phyloP scores from a whole-genome alignment of 169 alveolate genomes.

The Eimeria maxima region DNA sequence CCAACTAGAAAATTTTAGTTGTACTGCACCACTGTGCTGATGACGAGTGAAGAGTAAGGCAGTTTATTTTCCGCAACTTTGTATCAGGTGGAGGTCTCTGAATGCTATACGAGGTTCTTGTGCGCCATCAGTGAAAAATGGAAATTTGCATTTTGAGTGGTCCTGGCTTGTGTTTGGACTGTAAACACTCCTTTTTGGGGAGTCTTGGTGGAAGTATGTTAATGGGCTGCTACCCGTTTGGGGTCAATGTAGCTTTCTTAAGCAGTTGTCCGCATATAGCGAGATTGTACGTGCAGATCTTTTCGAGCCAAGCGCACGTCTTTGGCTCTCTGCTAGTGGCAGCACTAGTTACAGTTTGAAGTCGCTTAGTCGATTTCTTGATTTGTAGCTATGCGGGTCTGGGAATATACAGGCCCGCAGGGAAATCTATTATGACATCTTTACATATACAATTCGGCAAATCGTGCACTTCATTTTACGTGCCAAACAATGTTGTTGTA shows the following conservation, averaged over 20 bases:
- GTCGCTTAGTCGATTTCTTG: background rate
- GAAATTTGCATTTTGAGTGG: background rate
- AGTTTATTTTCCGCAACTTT: too few relatives aligned
- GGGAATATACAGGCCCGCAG: background rate
- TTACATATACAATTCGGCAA: background rate
- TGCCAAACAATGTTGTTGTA: constrained; percentile 13
- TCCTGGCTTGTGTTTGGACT: background rate
- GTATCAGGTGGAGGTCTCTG: too few relatives aligned
- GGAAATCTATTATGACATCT: background rate
- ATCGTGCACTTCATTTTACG: background rate
- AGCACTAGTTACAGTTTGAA: background rate
- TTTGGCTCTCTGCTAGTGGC: too few relatives aligned
- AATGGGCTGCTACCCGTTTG: background rate
- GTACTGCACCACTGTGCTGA: too few relatives aligned
- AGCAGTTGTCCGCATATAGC: background rate
- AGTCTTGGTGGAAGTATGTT: background rate
- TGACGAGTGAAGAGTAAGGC: too few relatives aligned
- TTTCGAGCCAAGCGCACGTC: background rate
- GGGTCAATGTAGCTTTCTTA: background rate
- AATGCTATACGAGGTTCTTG: too few relatives aligned
- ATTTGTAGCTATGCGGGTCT: background rate
- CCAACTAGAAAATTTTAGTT: too few relatives aligned
- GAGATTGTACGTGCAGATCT: background rate
- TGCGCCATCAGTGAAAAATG: too few relatives aligned
- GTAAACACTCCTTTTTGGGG: background rate